Percentiles rank a stretch among this genome's conserved stretches.
Conservation (phyloP, 2,329 filamentous ascomycete species). For the Fusarium multiceps region DNA sequence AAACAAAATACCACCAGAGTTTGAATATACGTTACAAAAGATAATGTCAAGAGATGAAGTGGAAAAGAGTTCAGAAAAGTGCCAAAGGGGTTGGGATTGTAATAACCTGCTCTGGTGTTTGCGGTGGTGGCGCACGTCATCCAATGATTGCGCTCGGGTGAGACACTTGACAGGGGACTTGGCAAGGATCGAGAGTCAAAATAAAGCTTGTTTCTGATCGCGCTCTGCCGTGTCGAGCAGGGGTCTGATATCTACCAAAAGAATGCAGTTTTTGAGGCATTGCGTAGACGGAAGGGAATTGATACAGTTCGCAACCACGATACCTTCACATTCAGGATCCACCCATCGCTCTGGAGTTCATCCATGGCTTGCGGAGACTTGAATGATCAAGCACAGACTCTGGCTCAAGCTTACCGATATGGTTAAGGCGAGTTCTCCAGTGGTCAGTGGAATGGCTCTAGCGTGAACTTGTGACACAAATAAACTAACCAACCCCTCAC, state of each 20-base stretch:
- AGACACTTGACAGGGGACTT: conserved; percentile 30
- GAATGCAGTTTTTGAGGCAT: background rate
- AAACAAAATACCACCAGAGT: no score
- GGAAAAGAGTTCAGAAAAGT: background rate
- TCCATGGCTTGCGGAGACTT: background rate
- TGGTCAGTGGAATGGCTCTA: background rate
- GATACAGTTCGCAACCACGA: background rate
- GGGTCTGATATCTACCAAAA: conserved; percentile 2
- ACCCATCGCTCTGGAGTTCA: background rate
- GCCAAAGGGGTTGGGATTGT: background rate
- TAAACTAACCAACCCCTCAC: background rate
- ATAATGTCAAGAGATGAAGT: background rate
- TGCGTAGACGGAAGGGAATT: fast-evolving
- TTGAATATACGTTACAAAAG: no score
- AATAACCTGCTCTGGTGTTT: conserved; percentile 19
- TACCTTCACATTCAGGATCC: background rate
- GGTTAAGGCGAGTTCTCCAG: background rate
- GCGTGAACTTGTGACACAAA: background rate
- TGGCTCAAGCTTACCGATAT: background rate
- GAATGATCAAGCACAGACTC: background rate
- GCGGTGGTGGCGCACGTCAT: conserved; percentile 25
- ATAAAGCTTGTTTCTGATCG: conserved; percentile 30
- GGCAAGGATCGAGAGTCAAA: conserved; percentile 32
- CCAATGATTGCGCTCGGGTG: conserved; percentile 17
- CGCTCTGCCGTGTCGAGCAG: background rate